These are phyloP conservation scores for Picochlorum costavermella DNA, from an alignment of 139 green algal genomes.

Conservation along the genomic window DNA sequence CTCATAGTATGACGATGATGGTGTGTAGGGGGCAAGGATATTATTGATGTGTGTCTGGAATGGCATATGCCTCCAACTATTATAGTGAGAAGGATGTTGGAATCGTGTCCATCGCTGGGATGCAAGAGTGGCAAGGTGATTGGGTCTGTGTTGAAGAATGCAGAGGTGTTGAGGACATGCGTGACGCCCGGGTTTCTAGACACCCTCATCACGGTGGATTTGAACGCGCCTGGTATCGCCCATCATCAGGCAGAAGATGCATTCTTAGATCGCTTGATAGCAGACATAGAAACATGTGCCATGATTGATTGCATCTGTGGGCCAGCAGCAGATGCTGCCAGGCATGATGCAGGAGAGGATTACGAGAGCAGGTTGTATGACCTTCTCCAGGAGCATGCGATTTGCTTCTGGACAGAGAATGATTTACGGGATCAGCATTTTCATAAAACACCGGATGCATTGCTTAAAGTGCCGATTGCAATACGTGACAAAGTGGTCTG, in stretches of 20 bases:
- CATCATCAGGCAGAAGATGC: neutral
- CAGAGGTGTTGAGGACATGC: neutral
- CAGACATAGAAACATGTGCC: conserved; percentile 10
- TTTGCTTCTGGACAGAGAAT: conserved; percentile 72
- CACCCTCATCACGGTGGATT: too few relatives aligned
- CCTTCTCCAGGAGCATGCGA: conserved; percentile 33
- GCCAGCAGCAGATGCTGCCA: conserved; percentile 3
- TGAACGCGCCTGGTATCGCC: neutral
- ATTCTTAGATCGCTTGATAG: conserved; percentile 11
- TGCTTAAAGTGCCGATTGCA: conserved; percentile 69
- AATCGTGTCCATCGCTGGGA: conserved; percentile 4
- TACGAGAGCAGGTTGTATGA: conserved; percentile 64
- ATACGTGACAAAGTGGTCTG: conserved; percentile 58
- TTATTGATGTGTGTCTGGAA: conserved; percentile 46
- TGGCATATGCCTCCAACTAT: conserved; percentile 67
- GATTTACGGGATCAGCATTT: conserved; percentile 62
- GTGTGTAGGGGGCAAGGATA: conserved; percentile 39
- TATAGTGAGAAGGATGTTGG: conserved; percentile 53
- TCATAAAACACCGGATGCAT: conserved; percentile 78
- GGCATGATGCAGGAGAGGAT: conserved; percentile 41
- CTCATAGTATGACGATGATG: neutral
- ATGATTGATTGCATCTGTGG: conserved; percentile 6
- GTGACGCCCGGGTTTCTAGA: neutral
- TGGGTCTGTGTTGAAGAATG: conserved; percentile 31
- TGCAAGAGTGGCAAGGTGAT: conserved; percentile 6